Base-by-base conservation (phyloP, 2,329 filamentous ascomycete species). In the Claviceps monticola region DNA sequence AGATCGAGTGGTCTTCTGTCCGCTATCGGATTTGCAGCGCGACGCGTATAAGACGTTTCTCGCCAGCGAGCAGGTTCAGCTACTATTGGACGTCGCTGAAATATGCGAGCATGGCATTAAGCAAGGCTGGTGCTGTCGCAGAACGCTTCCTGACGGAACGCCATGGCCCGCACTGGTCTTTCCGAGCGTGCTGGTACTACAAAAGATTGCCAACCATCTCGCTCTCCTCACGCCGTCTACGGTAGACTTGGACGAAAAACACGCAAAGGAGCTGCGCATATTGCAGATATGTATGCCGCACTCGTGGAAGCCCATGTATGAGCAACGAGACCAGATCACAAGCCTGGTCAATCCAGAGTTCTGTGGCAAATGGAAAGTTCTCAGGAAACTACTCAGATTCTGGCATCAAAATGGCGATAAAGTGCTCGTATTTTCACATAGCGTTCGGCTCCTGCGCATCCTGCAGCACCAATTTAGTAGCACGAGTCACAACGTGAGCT, bases 341-440 rank as follows among this genome's bases (percentile, higher is more conserved):
- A 86, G 84, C 59, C 83, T 89, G 49, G 84, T 89, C 1, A 89
- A 95, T 59, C 84, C 88, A 0, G 86, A 94, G 53, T 96, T 90
- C 57, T 98, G 93, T 62, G 93, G 93, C 3, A 98, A 98, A 67
- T 98, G 93, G 93, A 89, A 88, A 62, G 81, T 98, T 1, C 67
- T 98, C 34, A 87, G 83, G 64, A 90, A 88, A 59, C 72, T 98
- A 4, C 76, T 98, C 6, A 83, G 82, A 51, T 91, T 93, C 66
- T 98, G 93, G 93, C 80, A 95, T 62, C 74, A 78, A 14, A 89
- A 86, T 61, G 88, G 88, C 14, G 89, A 96, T 68, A 98, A 97
- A 66, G 93, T 96, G 0, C 76, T 98, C 0, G 84, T 98, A 2
- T 98, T 98, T 65, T 95, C 88, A 0, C 90, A 97, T 61, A 94